Evolutionary conservation across 805 yeast genomes (phyloP).

Genomic region (Nakazawaea populi): DNA sequence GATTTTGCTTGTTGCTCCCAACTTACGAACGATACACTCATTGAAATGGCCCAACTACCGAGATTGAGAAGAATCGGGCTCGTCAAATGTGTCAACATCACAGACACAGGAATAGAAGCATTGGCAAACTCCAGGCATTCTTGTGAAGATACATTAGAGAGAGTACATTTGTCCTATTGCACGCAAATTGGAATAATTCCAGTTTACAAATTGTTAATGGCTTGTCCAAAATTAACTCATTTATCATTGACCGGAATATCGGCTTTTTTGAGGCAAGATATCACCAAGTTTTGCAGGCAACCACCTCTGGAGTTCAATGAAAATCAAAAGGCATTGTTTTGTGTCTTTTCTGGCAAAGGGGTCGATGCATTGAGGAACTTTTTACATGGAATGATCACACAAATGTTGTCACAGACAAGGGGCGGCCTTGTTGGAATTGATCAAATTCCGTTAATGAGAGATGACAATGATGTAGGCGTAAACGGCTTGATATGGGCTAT

Average conservation of each 20-base stretch:
- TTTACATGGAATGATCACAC: constrained; percentile 34
- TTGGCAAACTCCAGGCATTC: constrained; percentile 60
- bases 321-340: constrained; percentile 77
- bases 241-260: constrained; percentile 87
- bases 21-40: constrained; percentile 76
- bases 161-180: constrained; percentile 92
- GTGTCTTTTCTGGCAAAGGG: constrained; percentile 92
- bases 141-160: constrained; percentile 75
- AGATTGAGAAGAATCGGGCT: constrained; percentile 85
- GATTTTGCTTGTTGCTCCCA: constrained; percentile 94
- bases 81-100: constrained; percentile 84
- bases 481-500: constrained; percentile 3
- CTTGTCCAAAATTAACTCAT: constrained; percentile 85
- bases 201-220: constrained; percentile 62
- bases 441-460: constrained; percentile 1
- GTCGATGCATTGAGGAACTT: constrained; percentile 71
- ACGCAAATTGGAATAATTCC: constrained; percentile 75
- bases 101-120: constrained; percentile 74
- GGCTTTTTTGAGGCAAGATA: constrained; percentile 82
- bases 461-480: constrained; percentile 5
- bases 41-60: constrained; percentile 70
- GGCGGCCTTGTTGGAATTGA: constrained; percentile 3
- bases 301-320: constrained; percentile 91
- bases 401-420: constrained; percentile 2
- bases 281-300: constrained; percentile 80